Evolutionary conservation across 1,139 yeast genomes (phyloP), one percentile per base, ranked within the genome.

Genomic region (Blastobotrys illinoisensis): DNA sequence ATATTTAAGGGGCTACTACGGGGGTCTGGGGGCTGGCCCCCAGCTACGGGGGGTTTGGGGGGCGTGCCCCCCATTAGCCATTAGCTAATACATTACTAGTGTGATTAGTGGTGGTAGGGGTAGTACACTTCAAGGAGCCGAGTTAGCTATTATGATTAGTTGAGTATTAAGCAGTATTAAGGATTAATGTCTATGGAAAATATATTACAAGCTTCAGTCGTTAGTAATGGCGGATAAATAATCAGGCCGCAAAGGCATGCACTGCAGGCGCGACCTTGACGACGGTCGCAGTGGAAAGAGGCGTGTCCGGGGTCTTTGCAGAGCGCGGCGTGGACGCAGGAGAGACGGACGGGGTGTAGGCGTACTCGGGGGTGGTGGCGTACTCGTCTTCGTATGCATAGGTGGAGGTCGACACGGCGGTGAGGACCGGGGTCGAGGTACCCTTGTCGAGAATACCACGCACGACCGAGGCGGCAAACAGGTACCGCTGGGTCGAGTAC

Each of bases 311-410:
- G 16, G 40, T 32, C 11, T 32, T 11, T 2, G 43, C 48, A 20
- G 48, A 16, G 13, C 36, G 44, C 13, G 44, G n/a, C 24, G 32
- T 36, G 20, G 49, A 45, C 46, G 48, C 46, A 43, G 58, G 21
- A 51, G 51, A 20, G 21, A 52, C 49, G 47, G 56, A 54, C 18
- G 50, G 57, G 16, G 40, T 32, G 16, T 32, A 32, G 40, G 40
- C 47, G 56, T 48, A 43, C 32, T 36, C 14, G 45, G 52, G 24
- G 44, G 56, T 11, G 49, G 51, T 13, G 52, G 51, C 19, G 36
- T 46, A 16, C 11, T 18, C 48, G 9, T 46, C 19, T 11, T 16
- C 32, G 32, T 24, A 26, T 11, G 32, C 32, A 26, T 11, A 5
- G 53, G 53, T 43, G 20, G 49, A 20, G 40, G 53, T n/a, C 47